Conservation (phyloP, 2,329 filamentous ascomycete species). For the Aspergillus sp. region DNA sequence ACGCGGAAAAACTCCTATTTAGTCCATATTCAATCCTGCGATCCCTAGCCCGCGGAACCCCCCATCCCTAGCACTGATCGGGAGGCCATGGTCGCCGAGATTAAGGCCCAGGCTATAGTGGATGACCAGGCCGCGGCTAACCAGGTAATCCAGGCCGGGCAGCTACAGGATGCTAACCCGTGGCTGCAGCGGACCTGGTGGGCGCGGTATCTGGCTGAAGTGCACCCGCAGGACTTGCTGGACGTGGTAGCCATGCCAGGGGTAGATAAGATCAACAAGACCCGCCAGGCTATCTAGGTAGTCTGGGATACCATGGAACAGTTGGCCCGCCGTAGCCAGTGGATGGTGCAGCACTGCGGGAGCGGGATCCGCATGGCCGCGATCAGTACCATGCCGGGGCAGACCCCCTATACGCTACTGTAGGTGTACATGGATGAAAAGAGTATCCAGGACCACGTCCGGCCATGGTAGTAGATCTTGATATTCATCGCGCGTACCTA, state of each 20-base stretch:
- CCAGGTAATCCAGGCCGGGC: neutral
- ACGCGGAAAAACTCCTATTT: neutral
- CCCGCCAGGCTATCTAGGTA: neutral
- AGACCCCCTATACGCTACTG: neutral
- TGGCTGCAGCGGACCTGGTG: neutral
- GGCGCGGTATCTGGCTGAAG: neutral
- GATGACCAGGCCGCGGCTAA: neutral
- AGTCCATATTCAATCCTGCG: neutral
- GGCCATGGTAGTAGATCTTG: slow-evolving; percentile 2
- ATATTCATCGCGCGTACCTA: slow-evolving; percentile 1
- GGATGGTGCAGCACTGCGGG: neutral
- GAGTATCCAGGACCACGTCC: neutral
- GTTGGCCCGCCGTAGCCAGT: neutral
- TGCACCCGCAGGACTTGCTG: neutral
- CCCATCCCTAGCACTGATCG: neutral
- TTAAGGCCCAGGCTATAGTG: neutral
- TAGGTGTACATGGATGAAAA: slow-evolving; percentile 1
- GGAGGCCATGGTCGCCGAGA: neutral
- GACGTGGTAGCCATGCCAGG: neutral
- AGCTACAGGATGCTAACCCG: neutral
- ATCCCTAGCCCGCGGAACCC: neutral
- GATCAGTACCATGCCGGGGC: neutral
- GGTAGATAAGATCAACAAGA: neutral
- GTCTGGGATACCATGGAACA: neutral
- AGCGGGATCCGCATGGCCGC: neutral